phyloP scores from a whole-genome alignment of 345 rosid species.

The Bruguiera parviflora region DNA sequence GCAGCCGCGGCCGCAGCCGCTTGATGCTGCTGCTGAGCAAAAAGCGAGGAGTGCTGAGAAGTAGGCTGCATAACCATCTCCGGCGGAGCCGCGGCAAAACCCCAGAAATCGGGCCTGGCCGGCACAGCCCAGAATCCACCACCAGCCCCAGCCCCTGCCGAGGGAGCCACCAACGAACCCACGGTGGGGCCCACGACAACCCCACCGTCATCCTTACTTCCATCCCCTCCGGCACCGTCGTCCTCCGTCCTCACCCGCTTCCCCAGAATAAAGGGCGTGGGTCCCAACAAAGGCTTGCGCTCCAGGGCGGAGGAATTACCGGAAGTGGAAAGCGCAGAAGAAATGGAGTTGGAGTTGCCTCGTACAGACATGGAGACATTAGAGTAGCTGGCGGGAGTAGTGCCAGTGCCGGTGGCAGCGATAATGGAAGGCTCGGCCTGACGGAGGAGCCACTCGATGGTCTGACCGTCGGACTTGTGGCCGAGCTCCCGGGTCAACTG shows the following conservation, averaged over 20 bases:
- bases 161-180: constrained; percentile 12
- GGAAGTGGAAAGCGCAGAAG: constrained; percentile 31
- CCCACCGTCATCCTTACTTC: constrained; percentile 21
- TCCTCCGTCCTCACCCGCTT: constrained; percentile 52
- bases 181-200: constrained; percentile 7
- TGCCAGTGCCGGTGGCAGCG: constrained; percentile 96
- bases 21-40: constrained; percentile 58
- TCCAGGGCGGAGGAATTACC: constrained; percentile 36
- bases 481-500: constrained; percentile 96
- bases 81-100: constrained; percentile 55
- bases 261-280: constrained; percentile 82
- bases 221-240: constrained; percentile 41
- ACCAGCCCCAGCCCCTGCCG: constrained; percentile 32
- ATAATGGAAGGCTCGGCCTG: constrained; percentile 98
- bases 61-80: constrained; percentile 64
- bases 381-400: constrained; percentile 93
- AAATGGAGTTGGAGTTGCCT: constrained; percentile 43
- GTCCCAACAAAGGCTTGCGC: constrained; percentile 67
- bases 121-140: constrained; percentile 95
- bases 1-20: constrained; percentile 28
- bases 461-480: constrained; percentile 97
- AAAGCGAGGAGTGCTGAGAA: constrained; percentile 43
- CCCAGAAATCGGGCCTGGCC: constrained; percentile 82
- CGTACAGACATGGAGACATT: constrained; percentile 68
- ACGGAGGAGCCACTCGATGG: constrained; percentile 98